Conservation (phyloP, 1,139 yeast genomes). For the Lodderomyces oxycetoniae region DNA sequence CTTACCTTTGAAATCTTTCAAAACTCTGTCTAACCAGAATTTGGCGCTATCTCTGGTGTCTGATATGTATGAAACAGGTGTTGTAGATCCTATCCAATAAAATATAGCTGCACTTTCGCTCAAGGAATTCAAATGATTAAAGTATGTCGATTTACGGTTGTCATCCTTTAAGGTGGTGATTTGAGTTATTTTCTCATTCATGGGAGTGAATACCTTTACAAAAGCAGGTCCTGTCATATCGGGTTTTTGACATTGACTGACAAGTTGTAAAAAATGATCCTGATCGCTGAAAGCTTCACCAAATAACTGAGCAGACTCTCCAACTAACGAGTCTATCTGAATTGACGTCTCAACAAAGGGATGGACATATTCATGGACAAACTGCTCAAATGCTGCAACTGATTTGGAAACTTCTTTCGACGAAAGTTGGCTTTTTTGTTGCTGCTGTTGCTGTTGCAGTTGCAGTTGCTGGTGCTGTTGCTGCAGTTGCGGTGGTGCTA, state of each 20-base stretch:
- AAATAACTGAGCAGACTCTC: constrained; percentile 54
- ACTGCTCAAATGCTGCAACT: constrained; percentile 49
- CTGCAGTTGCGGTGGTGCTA: constrained; percentile 9
- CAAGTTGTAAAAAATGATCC: constrained; percentile 53
- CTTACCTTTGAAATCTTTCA: constrained; percentile 74
- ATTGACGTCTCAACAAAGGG: constrained; percentile 60
- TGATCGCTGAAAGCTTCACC: constrained; percentile 59
- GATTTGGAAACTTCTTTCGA: constrained; percentile 34
- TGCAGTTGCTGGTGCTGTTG: constrained; percentile 10
- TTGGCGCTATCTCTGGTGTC: constrained; percentile 90
- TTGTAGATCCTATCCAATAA: constrained; percentile 80
- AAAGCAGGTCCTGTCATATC: constrained; percentile 51
- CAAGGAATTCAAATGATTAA: constrained; percentile 73
- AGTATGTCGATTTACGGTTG: constrained; percentile 61
- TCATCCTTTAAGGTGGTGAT: constrained; percentile 66
- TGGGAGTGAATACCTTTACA: constrained; percentile 57
- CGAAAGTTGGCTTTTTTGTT: too few species aligned
- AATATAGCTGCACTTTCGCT: constrained; percentile 87
- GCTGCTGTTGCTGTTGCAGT: constrained; percentile 8
- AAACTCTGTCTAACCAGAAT: constrained; percentile 87
- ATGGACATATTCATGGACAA: constrained; percentile 47
- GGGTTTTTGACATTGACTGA: constrained; percentile 61
- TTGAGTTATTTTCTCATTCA: constrained; percentile 55
- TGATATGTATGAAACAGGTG: constrained; percentile 67
- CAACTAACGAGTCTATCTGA: constrained; percentile 59